A percentile compares a stretch with the other conserved stretches of the same genome.
Conservation (phyloP, 352 stramenopile genomes). For the Phytophthora palmivora region DNA sequence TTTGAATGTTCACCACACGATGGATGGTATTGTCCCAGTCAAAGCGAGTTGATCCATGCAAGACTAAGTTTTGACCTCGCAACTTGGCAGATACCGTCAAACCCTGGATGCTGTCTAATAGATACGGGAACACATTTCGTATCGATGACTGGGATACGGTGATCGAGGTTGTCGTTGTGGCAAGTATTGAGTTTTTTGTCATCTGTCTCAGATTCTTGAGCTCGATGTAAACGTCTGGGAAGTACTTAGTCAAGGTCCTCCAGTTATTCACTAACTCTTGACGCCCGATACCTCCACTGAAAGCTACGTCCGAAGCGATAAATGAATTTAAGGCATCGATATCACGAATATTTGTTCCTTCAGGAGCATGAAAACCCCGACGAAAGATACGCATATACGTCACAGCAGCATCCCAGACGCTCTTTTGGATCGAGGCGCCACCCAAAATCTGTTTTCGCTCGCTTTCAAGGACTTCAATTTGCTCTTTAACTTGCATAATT, state of each 20-base stretch:
- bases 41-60: not conserved
- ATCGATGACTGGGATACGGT: not conserved
- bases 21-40: not conserved
- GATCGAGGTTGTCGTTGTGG: not conserved
- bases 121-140: not conserved
- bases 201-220: not conserved
- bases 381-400: conserved; percentile 7
- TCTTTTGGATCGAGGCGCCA: not conserved
- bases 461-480: not conserved
- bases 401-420: not conserved
- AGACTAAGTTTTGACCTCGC: not conserved
- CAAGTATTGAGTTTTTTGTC: not conserved
- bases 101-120: not conserved
- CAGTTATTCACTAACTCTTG: not conserved
- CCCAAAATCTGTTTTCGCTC: not conserved
- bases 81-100: not conserved
- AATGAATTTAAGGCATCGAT: not conserved
- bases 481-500: not conserved
- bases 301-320: conserved; percentile 1
- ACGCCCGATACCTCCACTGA: not conserved
- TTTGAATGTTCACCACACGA: not conserved
- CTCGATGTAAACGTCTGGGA: not conserved
- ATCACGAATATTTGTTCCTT: not conserved
- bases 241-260: not conserved
- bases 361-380: not conserved